Evolutionary conservation across 108 stramenopile genomes (phyloP).

Genomic region (Pseudonitzschia multiseries): DNA sequence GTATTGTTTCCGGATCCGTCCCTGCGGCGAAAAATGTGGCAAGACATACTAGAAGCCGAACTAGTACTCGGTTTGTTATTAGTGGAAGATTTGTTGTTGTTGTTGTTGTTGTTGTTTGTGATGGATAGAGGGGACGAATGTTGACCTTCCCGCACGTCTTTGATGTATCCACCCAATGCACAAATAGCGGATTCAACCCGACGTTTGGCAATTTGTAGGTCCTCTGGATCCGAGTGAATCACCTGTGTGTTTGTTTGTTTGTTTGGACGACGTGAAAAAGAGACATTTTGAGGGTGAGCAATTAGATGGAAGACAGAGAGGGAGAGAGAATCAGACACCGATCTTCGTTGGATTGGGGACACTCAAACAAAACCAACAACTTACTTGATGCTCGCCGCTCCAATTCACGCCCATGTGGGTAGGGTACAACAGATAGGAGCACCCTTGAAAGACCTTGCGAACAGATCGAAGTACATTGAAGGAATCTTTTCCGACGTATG

Average conservation of each 20-base stretch:
- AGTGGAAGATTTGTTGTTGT: too few relatives aligned
- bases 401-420: conserved; percentile 19
- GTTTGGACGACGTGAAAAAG: background rate
- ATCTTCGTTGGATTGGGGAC: background rate
- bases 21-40: conserved; percentile 8
- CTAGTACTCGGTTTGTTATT: background rate
- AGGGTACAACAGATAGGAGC: conserved; percentile 50
- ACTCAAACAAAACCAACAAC: conserved; percentile 2
- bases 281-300: background rate
- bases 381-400: conserved; percentile 21
- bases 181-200: conserved; percentile 66
- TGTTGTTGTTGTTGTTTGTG: too few relatives aligned
- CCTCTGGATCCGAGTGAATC: conserved; percentile 11
- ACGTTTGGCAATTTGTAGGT: conserved; percentile 49
- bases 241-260: background rate
- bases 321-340: background rate
- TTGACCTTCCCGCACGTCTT: background rate
- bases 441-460: conserved; percentile 47
- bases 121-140: background rate
- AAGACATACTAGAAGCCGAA: background rate
- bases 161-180: conserved; percentile 70
- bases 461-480: conserved; percentile 37
- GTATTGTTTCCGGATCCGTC: background rate
- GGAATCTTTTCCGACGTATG: conserved; percentile 24
- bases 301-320: background rate